Base-by-base conservation (phyloP, 2,329 filamentous ascomycete genomes). In the Corniculantispora saksenae region DNA sequence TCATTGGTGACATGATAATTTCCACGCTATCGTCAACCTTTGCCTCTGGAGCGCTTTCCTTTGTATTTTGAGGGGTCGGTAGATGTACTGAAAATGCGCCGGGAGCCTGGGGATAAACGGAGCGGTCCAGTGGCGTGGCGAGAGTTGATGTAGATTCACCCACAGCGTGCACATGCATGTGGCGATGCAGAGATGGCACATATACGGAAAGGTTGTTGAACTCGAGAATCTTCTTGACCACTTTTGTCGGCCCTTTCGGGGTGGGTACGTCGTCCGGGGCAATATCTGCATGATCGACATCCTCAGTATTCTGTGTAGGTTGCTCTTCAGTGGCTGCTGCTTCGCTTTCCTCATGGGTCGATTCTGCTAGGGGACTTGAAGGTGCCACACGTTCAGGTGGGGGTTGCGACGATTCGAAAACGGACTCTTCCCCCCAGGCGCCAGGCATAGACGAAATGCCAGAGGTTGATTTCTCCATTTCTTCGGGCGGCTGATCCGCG, bases 61-160 rank as follows among this genome's bases (percentile, higher is more conserved):
- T 21, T 63, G 55, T 23, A 21, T 21, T 50, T 35, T 19, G 58
- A 6, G 29, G 27, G 13, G 60, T 50, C 4, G 58, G 54, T 13
- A 25, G 71, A 50, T 83, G 75, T 2, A 85, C 76, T 0, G 87
- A 90, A 72, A 90, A 90, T 2, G 87, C 82, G 0, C 87, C 88
- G 1, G 87, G 87, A 3, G 89, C 72, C 70, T 87, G 80, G 0
- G 82, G 81, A n/a, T 80, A 79, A 13, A 79, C 67, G 1, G 82
- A 83, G 45, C 71, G 75, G 0, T 72, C 71, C 45, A 82, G 67
- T 17, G 75, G 73, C 38, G 75, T 71, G 9, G 72, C 70, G 8
- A 76, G 68, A 27, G 74, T 69, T 10, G 71, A 65, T 3, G 72
- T 65, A 0, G 75, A 73, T 29, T 75, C 74, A 1, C 71, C 68